Conservation (phyloP, 164 flowering plant genomes). For the Macadamia integrifolia region DNA sequence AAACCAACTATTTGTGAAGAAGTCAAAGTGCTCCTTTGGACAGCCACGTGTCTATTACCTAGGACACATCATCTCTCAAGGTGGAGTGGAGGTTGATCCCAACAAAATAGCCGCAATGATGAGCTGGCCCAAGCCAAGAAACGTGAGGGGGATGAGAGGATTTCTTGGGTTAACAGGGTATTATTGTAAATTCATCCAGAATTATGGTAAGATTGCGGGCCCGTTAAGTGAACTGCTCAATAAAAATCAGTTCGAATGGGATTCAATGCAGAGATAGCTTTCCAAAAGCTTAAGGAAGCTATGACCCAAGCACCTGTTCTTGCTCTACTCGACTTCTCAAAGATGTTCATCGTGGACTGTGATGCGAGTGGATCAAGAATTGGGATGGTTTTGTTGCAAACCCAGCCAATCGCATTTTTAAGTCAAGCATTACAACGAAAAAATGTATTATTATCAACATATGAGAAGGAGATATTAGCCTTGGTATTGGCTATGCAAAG, state of each 20-base stretch:
- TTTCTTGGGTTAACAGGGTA: neutral
- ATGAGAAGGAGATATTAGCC: neutral
- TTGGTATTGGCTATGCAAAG: neutral
- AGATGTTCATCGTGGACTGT: neutral
- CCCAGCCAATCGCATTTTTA: neutral
- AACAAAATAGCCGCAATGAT: neutral
- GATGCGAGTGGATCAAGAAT: neutral
- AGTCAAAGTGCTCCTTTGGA: neutral
- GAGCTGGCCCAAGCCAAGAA: neutral
- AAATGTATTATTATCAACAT: neutral
- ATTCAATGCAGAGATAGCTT: neutral
- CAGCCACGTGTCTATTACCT: too few relatives aligned
- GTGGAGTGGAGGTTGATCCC: neutral
- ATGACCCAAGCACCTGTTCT: neutral
- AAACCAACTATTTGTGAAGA: neutral
- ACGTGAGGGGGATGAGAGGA: neutral
- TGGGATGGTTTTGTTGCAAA: neutral
- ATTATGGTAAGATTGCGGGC: neutral
- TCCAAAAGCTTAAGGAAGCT: neutral
- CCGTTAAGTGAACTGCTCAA: neutral
- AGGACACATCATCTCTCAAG: neutral
- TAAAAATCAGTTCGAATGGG: neutral
- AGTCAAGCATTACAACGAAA: neutral
- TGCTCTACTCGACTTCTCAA: neutral
- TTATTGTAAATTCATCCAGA: too few relatives aligned